Evolutionary conservation across 2,329 filamentous ascomycete genomes (phyloP), one percentile per base, ranked within the genome.

Genomic region (Colletotrichum theobromicola): DNA sequence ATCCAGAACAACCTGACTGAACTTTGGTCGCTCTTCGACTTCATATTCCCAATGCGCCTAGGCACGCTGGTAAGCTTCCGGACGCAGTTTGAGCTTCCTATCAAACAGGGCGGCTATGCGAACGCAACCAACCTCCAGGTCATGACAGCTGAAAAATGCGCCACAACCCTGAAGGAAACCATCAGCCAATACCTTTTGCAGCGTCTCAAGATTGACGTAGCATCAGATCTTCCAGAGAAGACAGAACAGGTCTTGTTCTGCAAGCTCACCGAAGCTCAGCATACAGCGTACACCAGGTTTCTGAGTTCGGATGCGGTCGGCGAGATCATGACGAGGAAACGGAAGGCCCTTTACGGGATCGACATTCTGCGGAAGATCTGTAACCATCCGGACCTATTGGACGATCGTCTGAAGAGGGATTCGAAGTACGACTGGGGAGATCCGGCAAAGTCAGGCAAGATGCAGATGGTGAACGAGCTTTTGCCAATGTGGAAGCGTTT

Each of bases 1-100:
- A 97, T 99, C 88, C 97, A 99, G 83, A 99, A 99, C 83, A 98
- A 98, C 76, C 85, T 99, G 30, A 93, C 94, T 1, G 97, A 99
- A 82, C 87, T 99, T 1, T 99, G 97, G 96, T 98, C 96, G 0
- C 86, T 99, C 0, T 98, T 99, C 81, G 97, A 99, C 82, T 99
- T 99, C 81, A 94, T 98, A 72, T 98, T 95, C 76, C 97, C 97
- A 0, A 98, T 98, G 95, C 93, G 96, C 16, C 86, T 99, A 7
- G 97, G 97, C 0, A 98, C 95, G 0, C 88, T 98, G 15, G 94
- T 98, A 72, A 95, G 94, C 77, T 99, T 99, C 82, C 92, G 95
- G 60, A 93, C 93, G 74, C 93, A 98, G 75, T 98, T 99, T 77
- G 97, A 98, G 81, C 94, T 97, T 46, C 97, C 97, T 0, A 99